Base-by-base conservation (phyloP, 1,139 yeast genomes). In the Groenewaldozyma auringiensis region DNA sequence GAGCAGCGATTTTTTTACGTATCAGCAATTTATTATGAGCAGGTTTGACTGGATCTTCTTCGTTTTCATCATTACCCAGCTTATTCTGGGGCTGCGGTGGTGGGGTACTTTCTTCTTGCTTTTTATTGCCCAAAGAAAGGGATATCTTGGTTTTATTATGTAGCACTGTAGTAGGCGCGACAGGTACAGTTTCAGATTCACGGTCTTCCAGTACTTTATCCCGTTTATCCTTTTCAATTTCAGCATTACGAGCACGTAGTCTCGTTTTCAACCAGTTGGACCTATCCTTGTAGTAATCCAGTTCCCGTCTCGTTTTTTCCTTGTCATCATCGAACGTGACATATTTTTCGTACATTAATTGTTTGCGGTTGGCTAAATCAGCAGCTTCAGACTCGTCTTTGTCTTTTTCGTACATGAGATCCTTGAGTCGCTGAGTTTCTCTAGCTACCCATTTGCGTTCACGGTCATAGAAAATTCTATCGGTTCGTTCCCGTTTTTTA, bases 181-280 rank as follows among this genome's bases (percentile, higher is more conserved):
- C 20, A 17, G 39, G 29, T 42, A 43, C 21, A 37, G 41, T 43
- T 13, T 37, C 45, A 34, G 50, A 51, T 34, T 59, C 60, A 11
- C 39, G 44, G 22, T 44, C 54, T 41, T 61, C 63, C 2, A 49
- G 55, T 13, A 43, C 49, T 16, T 51, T 53, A 42, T 65, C 67
- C 16, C 49, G 54, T 13, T 48, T 50, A 43, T 65, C 69, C 9
- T 48, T 50, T 17, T 57, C 62, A 9, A 50, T 46, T 42, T 65
- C 69, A 17, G 62, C 51, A 20, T 47, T 47, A 18, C 66, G 48
- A 36, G 50, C 50, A 11, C 46, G 48, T 42, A 52, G 52, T 34
- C 69, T 56, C 16, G 52, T 49, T 37, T 64, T 58, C n/a, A 56
- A 52, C 69, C 69, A 65, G 2, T 57, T 52, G 2, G 63, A 54